Evolutionary conservation across 129 eudicot species (phyloP).

Genomic region (Dittrichia graveolens): DNA sequence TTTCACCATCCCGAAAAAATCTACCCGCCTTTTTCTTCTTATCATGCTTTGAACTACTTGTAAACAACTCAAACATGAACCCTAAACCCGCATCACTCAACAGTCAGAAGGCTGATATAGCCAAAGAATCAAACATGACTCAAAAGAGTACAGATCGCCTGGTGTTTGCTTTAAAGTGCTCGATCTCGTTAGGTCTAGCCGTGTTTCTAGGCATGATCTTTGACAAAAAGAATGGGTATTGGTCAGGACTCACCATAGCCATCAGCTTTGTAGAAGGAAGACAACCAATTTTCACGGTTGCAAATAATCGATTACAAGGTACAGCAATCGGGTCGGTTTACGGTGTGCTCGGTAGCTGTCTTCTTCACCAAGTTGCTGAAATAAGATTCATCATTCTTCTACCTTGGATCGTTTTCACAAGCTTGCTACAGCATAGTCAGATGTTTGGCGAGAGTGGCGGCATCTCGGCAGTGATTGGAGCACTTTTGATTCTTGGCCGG

Average conservation of each 20-base stretch:
- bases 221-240: conserved; percentile 64
- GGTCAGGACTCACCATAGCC: conserved; percentile 87
- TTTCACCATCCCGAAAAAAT: conserved; percentile 29
- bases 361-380: conserved; percentile 41
- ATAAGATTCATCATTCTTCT: conserved; percentile 58
- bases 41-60: conserved; percentile 51
- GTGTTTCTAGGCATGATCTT: conserved; percentile 65
- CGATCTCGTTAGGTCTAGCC: conserved; percentile 68
- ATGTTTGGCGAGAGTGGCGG: conserved; percentile 85
- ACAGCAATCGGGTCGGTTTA: conserved; percentile 88
- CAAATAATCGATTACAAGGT: conserved; percentile 83
- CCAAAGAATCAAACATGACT: conserved; percentile 17
- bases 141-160: conserved; percentile 34
- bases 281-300: conserved; percentile 60
- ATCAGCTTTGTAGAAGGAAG: conserved; percentile 64
- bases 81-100: conserved; percentile 20
- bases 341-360: conserved; percentile 66
- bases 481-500: conserved; percentile 77
- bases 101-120: neutral
- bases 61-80: conserved; percentile 32
- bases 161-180: conserved; percentile 65
- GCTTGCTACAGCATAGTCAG: conserved; percentile 61
- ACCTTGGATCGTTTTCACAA: conserved; percentile 85
- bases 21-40: conserved; percentile 53
- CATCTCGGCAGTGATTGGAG: conserved; percentile 70